phyloP scores from a whole-genome alignment of 768 basidiomycete species.

The Podaxis sp. region DNA sequence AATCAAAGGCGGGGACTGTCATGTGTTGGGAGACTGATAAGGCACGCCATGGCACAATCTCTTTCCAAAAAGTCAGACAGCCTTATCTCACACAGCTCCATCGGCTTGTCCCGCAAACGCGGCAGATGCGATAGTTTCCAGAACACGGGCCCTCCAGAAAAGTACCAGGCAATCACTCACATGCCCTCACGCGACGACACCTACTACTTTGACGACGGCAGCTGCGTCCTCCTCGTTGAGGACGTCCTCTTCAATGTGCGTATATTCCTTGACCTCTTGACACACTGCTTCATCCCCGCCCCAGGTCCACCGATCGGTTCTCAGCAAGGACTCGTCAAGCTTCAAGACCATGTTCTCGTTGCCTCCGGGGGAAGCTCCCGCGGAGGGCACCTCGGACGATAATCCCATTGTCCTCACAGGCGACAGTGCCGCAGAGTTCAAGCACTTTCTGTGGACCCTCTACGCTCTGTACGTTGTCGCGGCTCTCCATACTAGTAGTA shows the following conservation, averaged over 20 bases:
- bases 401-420: conserved; percentile 64
- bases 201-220: conserved; percentile 69
- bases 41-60: neutral
- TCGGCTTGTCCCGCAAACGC: conserved; percentile 7
- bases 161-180: conserved; percentile 1
- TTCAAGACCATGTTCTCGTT: conserved; percentile 68
- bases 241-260: conserved; percentile 69
- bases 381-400: conserved; percentile 63
- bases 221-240: conserved; percentile 61
- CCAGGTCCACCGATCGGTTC: conserved; percentile 25
- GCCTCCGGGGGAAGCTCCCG: conserved; percentile 49
- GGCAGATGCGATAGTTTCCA: conserved; percentile 6
- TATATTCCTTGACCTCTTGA: conserved; percentile 9
- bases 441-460: conserved; percentile 72
- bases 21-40: neutral
- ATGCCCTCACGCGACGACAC: conserved; percentile 39
- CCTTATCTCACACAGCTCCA: neutral
- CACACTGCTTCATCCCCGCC: neutral
- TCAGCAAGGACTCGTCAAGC: conserved; percentile 62
- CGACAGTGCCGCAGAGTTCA: conserved; percentile 64
- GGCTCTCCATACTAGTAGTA: neutral
- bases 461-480: conserved; percentile 68
- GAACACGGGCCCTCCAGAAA: conserved; percentile 8
- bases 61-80: neutral
- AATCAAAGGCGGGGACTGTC: neutral